Evolutionary conservation across 345 rosid species (phyloP), one percentile per base, ranked within the genome.

Genomic region (Gossypium sturtianum): DNA sequence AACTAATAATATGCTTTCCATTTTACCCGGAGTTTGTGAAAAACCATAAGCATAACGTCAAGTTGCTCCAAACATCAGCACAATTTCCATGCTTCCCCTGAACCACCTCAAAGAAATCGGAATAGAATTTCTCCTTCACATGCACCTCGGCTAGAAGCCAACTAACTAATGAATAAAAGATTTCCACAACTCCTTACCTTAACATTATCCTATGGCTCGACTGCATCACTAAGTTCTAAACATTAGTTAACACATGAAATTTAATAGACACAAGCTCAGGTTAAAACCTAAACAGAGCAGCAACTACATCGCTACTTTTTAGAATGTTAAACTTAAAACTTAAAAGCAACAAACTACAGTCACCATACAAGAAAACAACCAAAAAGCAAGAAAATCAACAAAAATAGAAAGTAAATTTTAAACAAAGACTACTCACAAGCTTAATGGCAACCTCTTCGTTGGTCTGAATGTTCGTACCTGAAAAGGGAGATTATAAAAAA

Each of bases 381-480:
- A 65, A 10, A 51, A 56, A 54, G 25, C 16, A 76, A 62, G 25
- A 12, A 62, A 73, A 47, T 38, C 62, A 53, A 47, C 9, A 22
- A 65, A 25, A 58, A 59, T 12, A 25, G 12, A 47, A 12, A 44
- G 25, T 13, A 23, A 53, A 2, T 16, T 49, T n/a, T 75, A n/a
- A 78, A 48, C n/a, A 74, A 52, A 70, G 66, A 65, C 25, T n/a
- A 85, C 99, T 86, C 78, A 95, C 98, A 78, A 95, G 94, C 89
- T 95, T 95, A 82, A 95, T 91, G 53, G 94, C 98, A 74, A 95
- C 96, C 84, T 95, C 99, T 80, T 95, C 98, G 61, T 89, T 95
- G 7, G 96, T 91, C 73, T 93, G 97, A 48, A 86, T 79, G 86
- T 90, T 87, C 73, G 94, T 87, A 80, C 99, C 98, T 94, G 75